Percentiles rank a stretch among this genome's conserved stretches.
phyloP scores from a whole-genome alignment of 805 yeast genomes.

The Brettanomyces naardenensis region DNA sequence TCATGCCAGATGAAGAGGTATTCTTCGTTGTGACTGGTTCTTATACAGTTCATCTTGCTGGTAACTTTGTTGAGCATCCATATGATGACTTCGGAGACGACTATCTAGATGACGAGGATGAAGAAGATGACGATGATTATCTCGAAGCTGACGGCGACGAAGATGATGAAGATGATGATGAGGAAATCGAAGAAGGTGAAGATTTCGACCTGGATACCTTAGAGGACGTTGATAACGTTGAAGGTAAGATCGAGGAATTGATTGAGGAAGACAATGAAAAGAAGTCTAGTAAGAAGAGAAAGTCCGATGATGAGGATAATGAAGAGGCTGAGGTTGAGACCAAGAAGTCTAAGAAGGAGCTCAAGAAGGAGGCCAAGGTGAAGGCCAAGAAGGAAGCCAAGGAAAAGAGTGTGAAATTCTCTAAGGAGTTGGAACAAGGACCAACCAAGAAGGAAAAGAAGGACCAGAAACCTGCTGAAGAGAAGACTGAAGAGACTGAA shows the following conservation, averaged over 20 bases:
- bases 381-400: slow-evolving; percentile 30
- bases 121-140: slow-evolving; percentile 40
- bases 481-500: slow-evolving; percentile 19
- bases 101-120: slow-evolving; percentile 40
- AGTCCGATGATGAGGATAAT: slow-evolving; percentile 19
- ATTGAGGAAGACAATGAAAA: slow-evolving; percentile 52
- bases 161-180: slow-evolving; percentile 24
- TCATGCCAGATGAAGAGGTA: slow-evolving; percentile 90
- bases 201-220: slow-evolving; percentile 53
- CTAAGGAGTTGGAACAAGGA: slow-evolving; percentile 89
- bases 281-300: slow-evolving; percentile 23
- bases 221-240: slow-evolving; percentile 64
- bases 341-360: slow-evolving; percentile 27
- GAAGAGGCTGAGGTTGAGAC: slow-evolving; percentile 21
- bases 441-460: slow-evolving; percentile 45
- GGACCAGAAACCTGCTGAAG: slow-evolving; percentile 18
- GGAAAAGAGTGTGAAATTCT: slow-evolving; percentile 78
- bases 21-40: slow-evolving; percentile 94
- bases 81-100: slow-evolving; percentile 60
- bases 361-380: slow-evolving; percentile 31
- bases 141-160: slow-evolving; percentile 75
- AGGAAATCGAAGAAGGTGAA: slow-evolving; percentile 20
- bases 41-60: slow-evolving; percentile 83
- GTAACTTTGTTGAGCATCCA: slow-evolving; percentile 96
- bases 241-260: slow-evolving; percentile 66